Conservation (phyloP, 2,329 filamentous ascomycete species). For the Myrmaecium sp. region DNA sequence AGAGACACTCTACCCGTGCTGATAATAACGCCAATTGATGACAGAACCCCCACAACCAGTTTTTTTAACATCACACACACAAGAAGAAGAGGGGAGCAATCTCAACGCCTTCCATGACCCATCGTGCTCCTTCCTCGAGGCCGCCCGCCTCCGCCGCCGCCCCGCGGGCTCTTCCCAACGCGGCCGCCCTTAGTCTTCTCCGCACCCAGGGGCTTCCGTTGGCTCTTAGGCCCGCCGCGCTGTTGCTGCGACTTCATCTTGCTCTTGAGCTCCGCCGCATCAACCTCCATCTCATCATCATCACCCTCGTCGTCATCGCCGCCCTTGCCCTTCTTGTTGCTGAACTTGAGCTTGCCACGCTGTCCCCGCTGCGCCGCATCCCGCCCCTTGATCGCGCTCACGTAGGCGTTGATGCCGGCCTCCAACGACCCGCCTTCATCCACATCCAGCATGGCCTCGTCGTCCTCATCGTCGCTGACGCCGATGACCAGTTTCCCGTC, state of each 20-base stretch:
- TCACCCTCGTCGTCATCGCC: conserved; percentile 17
- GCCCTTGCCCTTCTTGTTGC: conserved; percentile 27
- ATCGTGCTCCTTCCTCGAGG: neutral
- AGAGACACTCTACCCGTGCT: no score
- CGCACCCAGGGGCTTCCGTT: conserved; percentile 19
- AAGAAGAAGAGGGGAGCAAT: no score
- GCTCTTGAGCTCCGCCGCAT: conserved; percentile 19
- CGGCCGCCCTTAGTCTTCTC: conserved; percentile 2
- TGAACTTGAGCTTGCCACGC: conserved; percentile 44
- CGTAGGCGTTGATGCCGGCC: conserved; percentile 41
- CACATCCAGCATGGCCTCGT: conserved; percentile 43
- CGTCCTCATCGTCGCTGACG: conserved; percentile 24
- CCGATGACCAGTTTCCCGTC: conserved; percentile 72
- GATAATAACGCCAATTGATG: no score
- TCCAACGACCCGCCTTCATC: conserved; percentile 30
- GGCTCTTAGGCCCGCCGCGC: conserved; percentile 8
- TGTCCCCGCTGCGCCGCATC: conserved; percentile 41
- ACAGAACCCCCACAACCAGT: no score
- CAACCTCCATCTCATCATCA: conserved; percentile 29
- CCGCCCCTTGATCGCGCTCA: conserved; percentile 41
- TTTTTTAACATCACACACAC: no score
- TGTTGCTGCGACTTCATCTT: conserved; percentile 16
- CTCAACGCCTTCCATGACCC: no score
- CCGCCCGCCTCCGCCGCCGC: conserved; percentile 3
- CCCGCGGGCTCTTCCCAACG: no score